A percentile compares a stretch with the other conserved stretches of the same genome.
phyloP scores from a whole-genome alignment of 108 stramenopile genomes.

The Phaeodactylum tricornutum region DNA sequence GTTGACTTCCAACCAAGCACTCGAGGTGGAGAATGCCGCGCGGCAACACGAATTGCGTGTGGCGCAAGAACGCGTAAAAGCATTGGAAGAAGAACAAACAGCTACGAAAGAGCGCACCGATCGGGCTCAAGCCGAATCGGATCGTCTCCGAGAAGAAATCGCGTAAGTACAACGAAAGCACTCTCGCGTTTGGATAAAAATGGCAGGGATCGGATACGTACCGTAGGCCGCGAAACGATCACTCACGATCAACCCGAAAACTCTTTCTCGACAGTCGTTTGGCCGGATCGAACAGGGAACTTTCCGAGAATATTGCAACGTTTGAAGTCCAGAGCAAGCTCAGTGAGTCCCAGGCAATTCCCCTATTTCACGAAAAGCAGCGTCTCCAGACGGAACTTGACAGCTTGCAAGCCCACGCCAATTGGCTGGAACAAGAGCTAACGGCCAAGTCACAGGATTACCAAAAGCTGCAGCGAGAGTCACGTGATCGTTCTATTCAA shows the following conservation, averaged over 20 bases:
- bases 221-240: too few relatives aligned
- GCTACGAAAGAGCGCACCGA: slow-evolving; percentile 21
- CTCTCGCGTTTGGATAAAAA: not conserved
- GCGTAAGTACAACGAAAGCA: slow-evolving; percentile 33
- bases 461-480: slow-evolving; percentile 14
- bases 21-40: slow-evolving; percentile 10
- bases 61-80: not conserved
- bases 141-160: slow-evolving; percentile 56
- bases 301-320: slow-evolving; percentile 24
- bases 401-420: slow-evolving; percentile 42
- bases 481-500: slow-evolving; percentile 23
- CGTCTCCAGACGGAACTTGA: slow-evolving; percentile 64
- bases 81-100: slow-evolving; percentile 4
- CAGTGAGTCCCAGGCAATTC: slow-evolving; percentile 44
- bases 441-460: slow-evolving; percentile 22
- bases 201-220: not conserved
- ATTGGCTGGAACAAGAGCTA: slow-evolving; percentile 59
- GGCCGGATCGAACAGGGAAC: slow-evolving; percentile 36
- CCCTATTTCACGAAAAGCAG: slow-evolving; percentile 51
- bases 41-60: slow-evolving; percentile 11
- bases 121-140: slow-evolving; percentile 45
- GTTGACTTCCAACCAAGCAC: slow-evolving; percentile 9
- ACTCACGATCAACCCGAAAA: slow-evolving; percentile 6
- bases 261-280: slow-evolving; percentile 33
- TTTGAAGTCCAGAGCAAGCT: slow-evolving; percentile 42